Conservation (phyloP, 352 stramenopile species). For the Phytopythium oedochilum region DNA sequence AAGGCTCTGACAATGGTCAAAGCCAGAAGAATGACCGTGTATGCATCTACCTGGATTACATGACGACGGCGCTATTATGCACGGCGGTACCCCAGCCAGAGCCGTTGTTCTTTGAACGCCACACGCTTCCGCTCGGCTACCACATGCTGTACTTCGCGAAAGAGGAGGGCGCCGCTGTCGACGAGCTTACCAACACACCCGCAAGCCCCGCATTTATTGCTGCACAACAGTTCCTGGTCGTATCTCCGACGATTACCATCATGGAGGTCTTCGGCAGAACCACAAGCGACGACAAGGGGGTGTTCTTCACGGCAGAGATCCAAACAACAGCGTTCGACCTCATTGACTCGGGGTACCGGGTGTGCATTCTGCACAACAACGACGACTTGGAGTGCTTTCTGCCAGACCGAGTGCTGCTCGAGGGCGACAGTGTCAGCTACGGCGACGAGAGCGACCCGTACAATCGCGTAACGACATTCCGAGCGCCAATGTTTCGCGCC, state of each 20-base stretch:
- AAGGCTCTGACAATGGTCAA: neutral
- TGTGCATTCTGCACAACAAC: constrained; percentile 42
- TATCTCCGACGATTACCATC: constrained; percentile 27
- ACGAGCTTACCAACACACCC: neutral
- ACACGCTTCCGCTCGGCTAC: constrained; percentile 17
- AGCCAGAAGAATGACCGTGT: constrained; percentile 13
- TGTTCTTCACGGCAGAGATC: constrained; percentile 23
- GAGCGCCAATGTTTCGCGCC: constrained; percentile 27
- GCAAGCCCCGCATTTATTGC: constrained; percentile 18
- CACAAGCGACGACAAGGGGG: neutral
- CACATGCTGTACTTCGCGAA: constrained; percentile 41
- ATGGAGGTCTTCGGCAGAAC: constrained; percentile 9
- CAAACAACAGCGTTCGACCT: constrained; percentile 40
- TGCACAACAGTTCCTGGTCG: constrained; percentile 33
- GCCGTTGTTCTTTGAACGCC: constrained; percentile 24
- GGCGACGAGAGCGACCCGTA: constrained; percentile 8
- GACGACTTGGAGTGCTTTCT: constrained; percentile 37
- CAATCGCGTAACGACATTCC: constrained; percentile 27
- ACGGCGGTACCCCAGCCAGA: constrained; percentile 23
- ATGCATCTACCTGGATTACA: constrained; percentile 33
- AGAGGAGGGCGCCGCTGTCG: constrained; percentile 6
- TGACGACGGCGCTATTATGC: constrained; percentile 15
- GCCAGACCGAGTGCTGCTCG: constrained; percentile 17
- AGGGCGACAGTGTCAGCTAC: constrained; percentile 8
- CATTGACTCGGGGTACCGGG: constrained; percentile 23